A percentile compares a stretch with the other conserved stretches of the same genome.
Conservation (phyloP, 1,284 basidiomycete species). For the Serendipita sp. region DNA sequence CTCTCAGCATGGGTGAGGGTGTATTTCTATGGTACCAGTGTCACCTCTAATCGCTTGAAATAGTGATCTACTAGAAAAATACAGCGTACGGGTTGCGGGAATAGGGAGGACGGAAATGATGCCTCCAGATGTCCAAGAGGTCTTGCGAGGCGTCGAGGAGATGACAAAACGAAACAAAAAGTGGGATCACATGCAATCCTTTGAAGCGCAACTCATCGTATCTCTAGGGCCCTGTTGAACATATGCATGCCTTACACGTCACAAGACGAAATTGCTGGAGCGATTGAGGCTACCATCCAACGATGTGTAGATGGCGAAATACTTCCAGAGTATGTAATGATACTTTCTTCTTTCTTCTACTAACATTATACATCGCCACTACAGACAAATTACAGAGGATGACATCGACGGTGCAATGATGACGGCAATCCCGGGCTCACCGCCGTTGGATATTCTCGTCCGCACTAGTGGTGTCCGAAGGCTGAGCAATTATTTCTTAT, state of each 20-base stretch:
- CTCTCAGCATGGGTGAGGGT: slow-evolving; percentile 61
- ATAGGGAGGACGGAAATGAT: slow-evolving; percentile 69
- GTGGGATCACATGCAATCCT: slow-evolving; percentile 27
- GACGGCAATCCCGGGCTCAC: slow-evolving; percentile 51
- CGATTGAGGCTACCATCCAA: slow-evolving; percentile 47
- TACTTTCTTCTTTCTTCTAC: slow-evolving; percentile 3
- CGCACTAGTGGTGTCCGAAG: slow-evolving; percentile 86
- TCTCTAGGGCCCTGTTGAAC: slow-evolving; percentile 70
- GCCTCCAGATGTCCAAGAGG: slow-evolving; percentile 57
- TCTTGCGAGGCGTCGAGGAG: slow-evolving; percentile 60
- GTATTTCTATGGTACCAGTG: background rate
- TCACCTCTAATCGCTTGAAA: background rate
- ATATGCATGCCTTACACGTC: slow-evolving; percentile 91
- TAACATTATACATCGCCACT: slow-evolving; percentile 6
- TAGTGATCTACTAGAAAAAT: slow-evolving; percentile 63
- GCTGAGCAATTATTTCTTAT: slow-evolving; percentile 84
- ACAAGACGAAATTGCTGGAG: slow-evolving; percentile 78
- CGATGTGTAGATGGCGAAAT: slow-evolving; percentile 30
- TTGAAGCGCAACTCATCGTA: background rate
- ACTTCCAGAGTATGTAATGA: slow-evolving; percentile 21
- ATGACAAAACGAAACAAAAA: slow-evolving; percentile 63
- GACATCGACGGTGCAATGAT: slow-evolving; percentile 53
- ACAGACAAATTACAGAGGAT: slow-evolving; percentile 47
- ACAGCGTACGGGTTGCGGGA: slow-evolving; percentile 77
- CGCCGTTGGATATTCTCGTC: slow-evolving; percentile 81